Evolutionary conservation across 768 basidiomycete genomes (phyloP).

Genomic region (Cyclocybe aegerita): DNA sequence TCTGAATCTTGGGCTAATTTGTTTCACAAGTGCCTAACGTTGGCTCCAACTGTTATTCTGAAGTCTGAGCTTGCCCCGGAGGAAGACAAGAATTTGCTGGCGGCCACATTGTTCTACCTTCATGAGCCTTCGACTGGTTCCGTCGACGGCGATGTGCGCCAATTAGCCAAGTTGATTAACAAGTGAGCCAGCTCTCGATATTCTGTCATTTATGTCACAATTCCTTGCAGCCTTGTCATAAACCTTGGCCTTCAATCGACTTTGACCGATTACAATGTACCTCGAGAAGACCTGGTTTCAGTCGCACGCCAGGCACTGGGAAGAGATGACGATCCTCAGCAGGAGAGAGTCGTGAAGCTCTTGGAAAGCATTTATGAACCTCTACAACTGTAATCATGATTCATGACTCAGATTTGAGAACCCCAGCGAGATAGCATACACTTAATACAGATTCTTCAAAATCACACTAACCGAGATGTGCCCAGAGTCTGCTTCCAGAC

Average conservation of each 20-base stretch:
- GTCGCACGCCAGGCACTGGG: slow-evolving; percentile 54
- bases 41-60: slow-evolving; percentile 60
- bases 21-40: slow-evolving; percentile 60
- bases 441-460: no score
- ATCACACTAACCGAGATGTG: no score
- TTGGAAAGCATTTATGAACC: slow-evolving; percentile 32
- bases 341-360: slow-evolving; percentile 45
- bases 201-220: neutral
- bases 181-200: slow-evolving; percentile 31
- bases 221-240: slow-evolving; percentile 50
- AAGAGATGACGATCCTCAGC: slow-evolving; percentile 35
- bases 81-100: slow-evolving; percentile 63
- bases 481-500: no score
- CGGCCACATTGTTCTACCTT: slow-evolving; percentile 57
- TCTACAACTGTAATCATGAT: neutral
- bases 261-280: slow-evolving; percentile 64
- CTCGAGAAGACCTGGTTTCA: slow-evolving; percentile 47
- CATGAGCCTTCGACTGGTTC: slow-evolving; percentile 61
- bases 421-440: neutral
- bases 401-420: neutral
- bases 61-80: slow-evolving; percentile 56
- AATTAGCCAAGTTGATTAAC: slow-evolving; percentile 52
- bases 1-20: neutral
- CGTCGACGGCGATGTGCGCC: slow-evolving; percentile 58
- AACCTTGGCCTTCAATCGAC: slow-evolving; percentile 58